These are phyloP conservation scores for Trichophyton verrucosum DNA, from an alignment of 2,329 filamentous ascomycete genomes.

Conservation along the genomic window DNA sequence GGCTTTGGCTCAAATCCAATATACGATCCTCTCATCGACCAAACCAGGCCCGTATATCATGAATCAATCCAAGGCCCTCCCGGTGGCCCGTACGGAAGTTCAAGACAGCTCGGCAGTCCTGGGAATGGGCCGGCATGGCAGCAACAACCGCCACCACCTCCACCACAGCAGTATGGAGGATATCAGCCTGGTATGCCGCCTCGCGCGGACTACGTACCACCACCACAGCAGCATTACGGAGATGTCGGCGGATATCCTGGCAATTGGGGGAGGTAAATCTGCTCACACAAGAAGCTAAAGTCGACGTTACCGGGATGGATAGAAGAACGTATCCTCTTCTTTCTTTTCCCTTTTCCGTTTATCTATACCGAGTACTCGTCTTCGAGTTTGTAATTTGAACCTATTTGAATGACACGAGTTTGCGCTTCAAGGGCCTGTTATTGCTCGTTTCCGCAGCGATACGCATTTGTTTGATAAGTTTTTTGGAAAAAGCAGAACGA, in stretches of 20 bases:
- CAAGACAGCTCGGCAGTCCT: constrained; percentile 6
- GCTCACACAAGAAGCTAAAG: neutral
- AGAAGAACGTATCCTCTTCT: neutral
- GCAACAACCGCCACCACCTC: neutral
- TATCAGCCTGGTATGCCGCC: neutral
- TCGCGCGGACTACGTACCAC: constrained; percentile 3
- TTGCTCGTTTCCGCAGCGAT: neutral
- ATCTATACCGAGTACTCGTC: neutral
- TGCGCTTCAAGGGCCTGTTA: neutral
- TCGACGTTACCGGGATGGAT: neutral
- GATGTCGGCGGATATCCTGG: constrained; percentile 10
- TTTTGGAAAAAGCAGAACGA: neutral
- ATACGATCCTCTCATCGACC: constrained; percentile 3
- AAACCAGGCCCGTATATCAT: constrained; percentile 3
- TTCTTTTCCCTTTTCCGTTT: neutral
- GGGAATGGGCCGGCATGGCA: constrained; percentile 9
- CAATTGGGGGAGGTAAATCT: constrained; percentile 7
- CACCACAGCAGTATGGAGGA: neutral
- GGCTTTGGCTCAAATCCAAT: neutral
- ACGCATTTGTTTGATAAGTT: neutral
- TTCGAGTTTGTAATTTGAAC: neutral
- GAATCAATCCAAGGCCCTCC: neutral
- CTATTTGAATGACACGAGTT: neutral
- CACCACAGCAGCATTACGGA: constrained; percentile 10
- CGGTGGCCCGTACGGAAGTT: neutral